Evolutionary conservation across 805 yeast species (phyloP), one percentile per base, ranked within the genome.

Genomic region (Ascoidea asiatica): DNA sequence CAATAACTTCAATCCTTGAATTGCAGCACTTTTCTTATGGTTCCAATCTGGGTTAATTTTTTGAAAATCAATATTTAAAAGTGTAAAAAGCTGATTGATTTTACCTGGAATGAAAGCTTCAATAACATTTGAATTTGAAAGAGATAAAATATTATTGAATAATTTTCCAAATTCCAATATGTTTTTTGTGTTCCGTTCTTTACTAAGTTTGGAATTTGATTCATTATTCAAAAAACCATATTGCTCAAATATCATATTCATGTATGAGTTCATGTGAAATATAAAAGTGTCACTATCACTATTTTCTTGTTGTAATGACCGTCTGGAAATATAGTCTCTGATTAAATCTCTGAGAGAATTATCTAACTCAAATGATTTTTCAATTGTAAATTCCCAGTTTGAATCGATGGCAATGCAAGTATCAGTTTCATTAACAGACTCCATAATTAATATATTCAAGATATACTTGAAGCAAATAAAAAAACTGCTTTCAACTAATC

Each of bases 361-460:
- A 54, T 87, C 94, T 38, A 72, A 61, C 38, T 75, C 81, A 8
- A 84, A 43, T 0, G 90, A 84, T 47, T 76, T 83, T 7, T 81
- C 86, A 21, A 84, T 53, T 53, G 90, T 68, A 0, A 73, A 61
- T 3, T 66, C 63, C 95, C 95, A 87, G 43, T 81, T 80, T 49
- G 80, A 81, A 56, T 87, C 95, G 19, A 70, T 62, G 0, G 73
- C 74, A 41, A 85, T 58, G 1, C 79, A 78, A 0, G 88, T 77
- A 0, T 59, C 50, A 15, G 69, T 63, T 0, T 65, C 73, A n/a
- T 56, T 52, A 1, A 76, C 61, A 0, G 92, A 73, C 48, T 82
- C 74, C 73, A 84, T 80, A 1, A 81, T 78, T 19, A 87, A 56
- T 7, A 77, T 67, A 46, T 77, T 75, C 21, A 79, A 66, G 0